Percentiles rank a stretch among this genome's conserved stretches.
These are phyloP conservation scores for Stromatinia cepivora DNA, from an alignment of 2,329 filamentous ascomycete species.

Conservation along the genomic window DNA sequence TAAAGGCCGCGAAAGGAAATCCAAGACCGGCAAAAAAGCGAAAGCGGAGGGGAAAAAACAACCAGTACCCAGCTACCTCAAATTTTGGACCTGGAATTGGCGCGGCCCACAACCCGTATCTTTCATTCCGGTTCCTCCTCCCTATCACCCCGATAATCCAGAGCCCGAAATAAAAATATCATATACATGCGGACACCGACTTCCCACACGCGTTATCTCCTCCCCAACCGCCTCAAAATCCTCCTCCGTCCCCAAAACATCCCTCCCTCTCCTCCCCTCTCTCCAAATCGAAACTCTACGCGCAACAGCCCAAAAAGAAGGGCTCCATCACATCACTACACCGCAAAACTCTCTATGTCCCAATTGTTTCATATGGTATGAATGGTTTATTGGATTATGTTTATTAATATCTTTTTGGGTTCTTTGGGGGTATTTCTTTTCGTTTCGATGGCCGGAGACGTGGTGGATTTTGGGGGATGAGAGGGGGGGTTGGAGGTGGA, in stretches of 20 bases:
- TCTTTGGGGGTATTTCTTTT: neutral
- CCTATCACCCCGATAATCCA: neutral
- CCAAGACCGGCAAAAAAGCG: neutral
- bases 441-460: neutral
- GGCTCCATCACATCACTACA: neutral
- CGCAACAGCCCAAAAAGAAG: neutral
- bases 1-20: neutral
- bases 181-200: neutral
- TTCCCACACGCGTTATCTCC: neutral
- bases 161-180: neutral
- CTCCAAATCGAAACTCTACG: neutral
- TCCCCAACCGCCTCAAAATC: neutral
- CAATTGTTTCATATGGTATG: neutral
- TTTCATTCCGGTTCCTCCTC: neutral
- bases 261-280: neutral
- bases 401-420: neutral
- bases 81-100: conserved; percentile 10
- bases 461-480: neutral
- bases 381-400: neutral
- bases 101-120: neutral
- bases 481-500: neutral
- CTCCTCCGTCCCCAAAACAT: neutral
- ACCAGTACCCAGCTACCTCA: neutral
- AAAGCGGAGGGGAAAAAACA: too few species aligned
- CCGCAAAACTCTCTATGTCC: neutral